These are phyloP conservation scores for Vitis hybrid DNA, from an alignment of 177 flowering plant species.

Conservation along the genomic window DNA sequence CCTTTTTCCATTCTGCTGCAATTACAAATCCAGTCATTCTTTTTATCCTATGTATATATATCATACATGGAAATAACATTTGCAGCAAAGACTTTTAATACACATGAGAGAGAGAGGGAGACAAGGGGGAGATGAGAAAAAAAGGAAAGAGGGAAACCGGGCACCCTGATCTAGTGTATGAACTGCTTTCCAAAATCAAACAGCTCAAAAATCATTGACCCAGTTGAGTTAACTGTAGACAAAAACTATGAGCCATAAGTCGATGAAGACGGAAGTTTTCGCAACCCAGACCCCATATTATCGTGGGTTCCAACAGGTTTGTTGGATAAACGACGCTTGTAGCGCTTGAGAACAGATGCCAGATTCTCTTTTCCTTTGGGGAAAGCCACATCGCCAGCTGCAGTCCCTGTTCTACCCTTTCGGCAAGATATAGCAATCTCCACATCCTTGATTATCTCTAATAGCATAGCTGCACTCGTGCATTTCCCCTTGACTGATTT, in stretches of 20 bases:
- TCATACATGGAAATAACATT: constrained; percentile 23
- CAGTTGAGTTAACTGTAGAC: constrained; percentile 7
- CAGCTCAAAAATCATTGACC: constrained; percentile 17
- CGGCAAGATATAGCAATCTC: constrained; percentile 87
- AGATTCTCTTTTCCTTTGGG: constrained; percentile 96
- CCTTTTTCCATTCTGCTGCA: constrained; percentile 14
- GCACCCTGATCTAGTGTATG: constrained; percentile 3
- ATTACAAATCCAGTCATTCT: constrained; percentile 18
- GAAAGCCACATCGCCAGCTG: constrained; percentile 97
- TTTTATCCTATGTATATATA: constrained; percentile 25
- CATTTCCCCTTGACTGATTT: constrained; percentile 60
- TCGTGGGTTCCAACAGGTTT: constrained; percentile 38
- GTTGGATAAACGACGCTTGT: constrained; percentile 56
- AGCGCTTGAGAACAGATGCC: constrained; percentile 86
- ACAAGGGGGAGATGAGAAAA: background rate
- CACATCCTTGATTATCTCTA: constrained; percentile 83
- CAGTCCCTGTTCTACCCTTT: constrained; percentile 88
- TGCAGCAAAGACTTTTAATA: constrained; percentile 20
- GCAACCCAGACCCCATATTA: constrained; percentile 23
- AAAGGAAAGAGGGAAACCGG: too few relatives aligned
- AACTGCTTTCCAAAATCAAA: constrained; percentile 23
- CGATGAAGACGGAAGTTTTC: constrained; percentile 37
- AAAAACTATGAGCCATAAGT: constrained; percentile 23
- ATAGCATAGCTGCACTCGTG: constrained; percentile 62
- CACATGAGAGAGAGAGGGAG: constrained; percentile 8